These are phyloP conservation scores for Angophora floribunda DNA, from an alignment of 345 rosid species.

Conservation along the genomic window DNA sequence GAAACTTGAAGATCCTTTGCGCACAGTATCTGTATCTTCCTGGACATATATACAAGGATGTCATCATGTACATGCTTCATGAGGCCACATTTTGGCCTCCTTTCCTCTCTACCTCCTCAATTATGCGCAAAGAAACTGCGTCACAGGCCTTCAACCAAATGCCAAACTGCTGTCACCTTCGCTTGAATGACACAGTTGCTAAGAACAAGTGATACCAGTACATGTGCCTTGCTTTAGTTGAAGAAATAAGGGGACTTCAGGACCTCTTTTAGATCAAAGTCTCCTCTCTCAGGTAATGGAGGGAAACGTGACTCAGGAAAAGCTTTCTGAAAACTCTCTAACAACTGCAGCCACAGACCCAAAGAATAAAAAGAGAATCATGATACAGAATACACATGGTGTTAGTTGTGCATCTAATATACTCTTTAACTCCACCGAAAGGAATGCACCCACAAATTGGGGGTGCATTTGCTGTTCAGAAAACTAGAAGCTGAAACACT, in stretches of 20 bases:
- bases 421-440: neutral
- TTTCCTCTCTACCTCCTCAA: neutral
- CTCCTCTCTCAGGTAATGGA: slow-evolving; percentile 84
- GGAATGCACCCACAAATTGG: neutral
- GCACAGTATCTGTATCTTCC: neutral
- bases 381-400: neutral
- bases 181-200: neutral
- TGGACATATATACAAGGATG: neutral
- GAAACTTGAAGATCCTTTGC: neutral
- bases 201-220: neutral
- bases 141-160: neutral
- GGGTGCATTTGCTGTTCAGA: neutral
- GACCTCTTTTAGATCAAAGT: slow-evolving; percentile 83
- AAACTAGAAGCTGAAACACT: neutral
- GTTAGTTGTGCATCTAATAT: neutral
- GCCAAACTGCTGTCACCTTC: neutral
- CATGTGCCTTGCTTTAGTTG: slow-evolving; percentile 35
- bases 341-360: slow-evolving; percentile 45
- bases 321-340: slow-evolving; percentile 72
- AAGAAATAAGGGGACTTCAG: slow-evolving; percentile 83
- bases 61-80: neutral
- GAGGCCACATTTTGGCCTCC: neutral
- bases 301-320: slow-evolving; percentile 76
- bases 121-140: neutral
- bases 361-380: slow-evolving; percentile 1